Conservation (phyloP, 2,329 filamentous ascomycete genomes). For the Cryphonectria carpinicola region DNA sequence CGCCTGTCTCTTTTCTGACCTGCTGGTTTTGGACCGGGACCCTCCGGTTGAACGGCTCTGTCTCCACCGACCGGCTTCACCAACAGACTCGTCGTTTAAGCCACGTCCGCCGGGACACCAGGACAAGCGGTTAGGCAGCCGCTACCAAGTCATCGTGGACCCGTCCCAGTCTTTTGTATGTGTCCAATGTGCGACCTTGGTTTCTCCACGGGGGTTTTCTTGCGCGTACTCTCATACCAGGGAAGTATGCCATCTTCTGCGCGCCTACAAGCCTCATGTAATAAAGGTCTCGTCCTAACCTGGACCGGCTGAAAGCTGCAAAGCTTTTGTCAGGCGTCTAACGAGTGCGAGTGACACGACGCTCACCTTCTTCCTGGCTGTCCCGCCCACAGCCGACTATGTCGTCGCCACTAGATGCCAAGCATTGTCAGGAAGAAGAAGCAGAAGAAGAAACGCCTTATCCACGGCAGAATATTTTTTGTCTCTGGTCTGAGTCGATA, state of each 20-base stretch:
- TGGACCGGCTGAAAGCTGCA: neutral
- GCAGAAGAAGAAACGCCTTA: neutral
- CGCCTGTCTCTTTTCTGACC: neutral
- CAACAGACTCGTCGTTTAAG: neutral
- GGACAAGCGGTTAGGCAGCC: neutral
- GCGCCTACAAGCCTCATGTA: neutral
- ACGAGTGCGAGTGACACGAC: neutral
- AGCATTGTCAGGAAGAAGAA: neutral
- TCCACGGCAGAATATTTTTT: neutral
- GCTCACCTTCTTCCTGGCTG: neutral
- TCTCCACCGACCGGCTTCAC: neutral
- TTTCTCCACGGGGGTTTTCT: neutral
- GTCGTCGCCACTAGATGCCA: neutral
- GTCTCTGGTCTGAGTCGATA: neutral
- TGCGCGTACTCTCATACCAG: neutral
- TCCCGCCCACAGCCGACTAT: neutral
- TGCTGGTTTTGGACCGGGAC: neutral
- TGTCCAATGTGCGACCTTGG: neutral
- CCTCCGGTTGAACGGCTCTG: conserved; percentile 3
- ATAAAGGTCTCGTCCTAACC: neutral
- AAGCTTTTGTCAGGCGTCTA: neutral
- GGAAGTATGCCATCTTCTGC: neutral
- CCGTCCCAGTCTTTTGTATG: neutral
- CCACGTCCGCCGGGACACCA: neutral
- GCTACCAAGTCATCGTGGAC: neutral